Evolutionary conservation across 257 asterid genomes (phyloP), one percentile per base, ranked within the genome.

Genomic region (Eucommia ulmoides): DNA sequence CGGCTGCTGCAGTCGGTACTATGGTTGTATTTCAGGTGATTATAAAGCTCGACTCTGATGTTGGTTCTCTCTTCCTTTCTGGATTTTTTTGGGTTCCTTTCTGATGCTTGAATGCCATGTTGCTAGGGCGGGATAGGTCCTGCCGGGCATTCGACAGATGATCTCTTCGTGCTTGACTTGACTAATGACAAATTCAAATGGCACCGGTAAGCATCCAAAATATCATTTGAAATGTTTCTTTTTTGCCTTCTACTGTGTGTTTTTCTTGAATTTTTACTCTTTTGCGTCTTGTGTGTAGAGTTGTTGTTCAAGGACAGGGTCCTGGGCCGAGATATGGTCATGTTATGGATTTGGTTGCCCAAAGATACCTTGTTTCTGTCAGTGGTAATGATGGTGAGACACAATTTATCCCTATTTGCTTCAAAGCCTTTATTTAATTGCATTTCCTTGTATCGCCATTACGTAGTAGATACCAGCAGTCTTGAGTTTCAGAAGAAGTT

Each of bases 261-360:
- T 49, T 16, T 63, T 54, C 21, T 49, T 59, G 69, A 52, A 53
- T 45, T 38, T 61, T 46, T 63, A 60, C 65, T 64, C 66, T 59
- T 57, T 55, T 50, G 53, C 50, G 53, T 52, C 47, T 35, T 47
- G 62, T 52, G 51, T 56, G 45, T 70, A 86, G 99, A 65, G 94
- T 91, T 72, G 95, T 91, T 45, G 99, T 91, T 77, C 99, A 81
- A 73, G 99, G 99, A 53, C 82, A 72, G 69, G 95, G 99, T 45
- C 99, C 97, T 9, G 99, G 99, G 26, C 99, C 99, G 33, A 64
- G 97, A 48, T 91, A 91, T 45, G 99, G 99, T 57, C 99, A 91
- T 41, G 99, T 81, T 63, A 83, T 91, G 99, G 99, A 86, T 61
- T 83, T 91, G 89, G 95, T 91, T 53, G 93, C 94, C 7, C 99